These are phyloP conservation scores for Hortaea sp. DNA, from an alignment of 2,329 filamentous ascomycete genomes.

Conservation along the genomic window DNA sequence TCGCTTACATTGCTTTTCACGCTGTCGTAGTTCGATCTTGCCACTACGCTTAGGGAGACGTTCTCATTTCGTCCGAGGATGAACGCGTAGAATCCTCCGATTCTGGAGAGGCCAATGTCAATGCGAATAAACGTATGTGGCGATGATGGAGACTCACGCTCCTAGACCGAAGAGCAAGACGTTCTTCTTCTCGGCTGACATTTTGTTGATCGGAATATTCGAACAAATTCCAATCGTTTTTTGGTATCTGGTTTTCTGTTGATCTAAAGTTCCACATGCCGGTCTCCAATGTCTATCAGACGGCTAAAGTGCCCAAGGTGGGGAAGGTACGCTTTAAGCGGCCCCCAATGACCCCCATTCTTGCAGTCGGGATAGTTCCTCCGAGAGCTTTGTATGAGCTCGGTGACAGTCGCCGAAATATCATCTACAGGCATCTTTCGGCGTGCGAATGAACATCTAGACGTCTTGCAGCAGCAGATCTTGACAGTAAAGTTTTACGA, in stretches of 20 bases:
- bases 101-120: slow-evolving; percentile 27
- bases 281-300: background rate
- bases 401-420: too few relatives aligned
- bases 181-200: slow-evolving; percentile 7
- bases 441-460: too few relatives aligned
- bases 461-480: too few relatives aligned
- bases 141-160: slow-evolving; percentile 33
- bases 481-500: too few relatives aligned
- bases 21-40: slow-evolving; percentile 37
- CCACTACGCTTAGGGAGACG: slow-evolving; percentile 34
- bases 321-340: background rate
- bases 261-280: background rate
- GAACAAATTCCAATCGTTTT: too few relatives aligned
- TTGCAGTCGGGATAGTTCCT: too few relatives aligned
- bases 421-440: too few relatives aligned
- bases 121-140: background rate
- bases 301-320: background rate
- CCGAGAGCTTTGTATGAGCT: too few relatives aligned
- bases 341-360: too few relatives aligned
- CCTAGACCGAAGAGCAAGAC: slow-evolving; percentile 45
- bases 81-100: slow-evolving; percentile 50
- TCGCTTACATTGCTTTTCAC: slow-evolving; percentile 29
- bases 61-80: slow-evolving; percentile 35
- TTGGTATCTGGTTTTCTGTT: background rate
- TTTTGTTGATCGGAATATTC: background rate